A percentile compares a stretch with the other conserved stretches of the same genome.
phyloP scores from a whole-genome alignment of 768 basidiomycete species.

The Coprinopsis marcescibilis region DNA sequence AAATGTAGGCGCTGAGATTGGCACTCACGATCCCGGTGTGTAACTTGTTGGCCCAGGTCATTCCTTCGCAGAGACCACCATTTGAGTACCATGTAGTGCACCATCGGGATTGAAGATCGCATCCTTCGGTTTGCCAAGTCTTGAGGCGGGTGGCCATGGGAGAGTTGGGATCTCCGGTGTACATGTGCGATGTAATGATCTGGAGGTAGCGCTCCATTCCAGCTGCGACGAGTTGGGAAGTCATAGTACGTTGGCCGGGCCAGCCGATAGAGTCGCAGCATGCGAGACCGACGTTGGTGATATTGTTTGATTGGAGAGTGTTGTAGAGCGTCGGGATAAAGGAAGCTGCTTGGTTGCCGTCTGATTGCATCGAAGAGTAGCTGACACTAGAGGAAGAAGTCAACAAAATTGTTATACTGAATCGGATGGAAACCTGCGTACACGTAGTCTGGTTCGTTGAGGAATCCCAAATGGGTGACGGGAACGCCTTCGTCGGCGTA shows the following conservation, averaged over 20 bases:
- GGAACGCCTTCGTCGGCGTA: constrained; percentile 11
- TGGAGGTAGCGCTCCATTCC: constrained; percentile 13
- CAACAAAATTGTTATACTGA: background rate
- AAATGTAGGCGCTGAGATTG: constrained; percentile 14
- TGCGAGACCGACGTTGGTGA: constrained; percentile 4
- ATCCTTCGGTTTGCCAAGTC: constrained; percentile 14
- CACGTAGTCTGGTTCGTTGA: constrained; percentile 15
- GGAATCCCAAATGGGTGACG: constrained; percentile 13
- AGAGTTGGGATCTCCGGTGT: constrained; percentile 14
- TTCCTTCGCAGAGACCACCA: constrained; percentile 13
- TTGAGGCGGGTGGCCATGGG: constrained; percentile 13
- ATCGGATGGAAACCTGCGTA: constrained; percentile 1
- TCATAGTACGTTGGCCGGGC: constrained; percentile 9
- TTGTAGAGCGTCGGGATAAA: constrained; percentile 16
- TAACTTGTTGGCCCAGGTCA: constrained; percentile 16
- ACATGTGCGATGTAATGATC: constrained; percentile 11
- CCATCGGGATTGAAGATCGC: constrained; percentile 15
- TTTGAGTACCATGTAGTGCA: constrained; percentile 16
- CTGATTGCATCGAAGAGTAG: constrained; percentile 15
- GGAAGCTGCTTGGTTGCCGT: constrained; percentile 13
- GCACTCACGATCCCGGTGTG: constrained; percentile 14
- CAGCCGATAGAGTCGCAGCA: constrained; percentile 15
- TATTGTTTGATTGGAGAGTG: constrained; percentile 7
- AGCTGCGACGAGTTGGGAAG: constrained; percentile 10
- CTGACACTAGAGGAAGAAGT: constrained; percentile 5